Evolutionary conservation across 1,139 yeast genomes (phyloP), one percentile per base, ranked within the genome.

Genomic region (Yamadazyma spencermartinsiae): DNA sequence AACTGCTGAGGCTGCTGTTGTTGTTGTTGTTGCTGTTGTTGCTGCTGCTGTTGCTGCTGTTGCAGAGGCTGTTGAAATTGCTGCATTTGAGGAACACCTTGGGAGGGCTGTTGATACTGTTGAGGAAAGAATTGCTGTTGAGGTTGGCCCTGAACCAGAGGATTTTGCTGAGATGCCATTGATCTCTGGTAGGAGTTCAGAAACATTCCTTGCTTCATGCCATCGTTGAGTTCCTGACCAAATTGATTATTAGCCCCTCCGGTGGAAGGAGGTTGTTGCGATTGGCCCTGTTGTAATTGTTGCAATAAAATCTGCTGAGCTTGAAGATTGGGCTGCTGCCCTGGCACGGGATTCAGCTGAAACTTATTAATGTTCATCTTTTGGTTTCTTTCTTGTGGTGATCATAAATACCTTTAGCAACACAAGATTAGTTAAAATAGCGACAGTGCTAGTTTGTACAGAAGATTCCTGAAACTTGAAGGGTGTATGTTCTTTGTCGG

Each of bases 251-350:
- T 49, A 20, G 47, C 48, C 36, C 44, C 42, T 13, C 31, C 38
- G 23, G 27, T 34, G 7, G 25, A 15, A 4, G 16, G 57, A 34
- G 41, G 51, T 34, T 44, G 53, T 36, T 46, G 61, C 11, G 54
- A 38, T 39, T 61, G 70, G 15, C 69, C 69, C 44, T 63, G 73
- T 46, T 69, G 76, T 43, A 69, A 63, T 47, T 69, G 76, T 48
- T 68, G 76, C 41, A 70, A 61, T 45, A 72, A 61, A 27, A 69
- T 60, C 48, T 71, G 75, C 46, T 71, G 76, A 24, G 74, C 71
- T 44, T 69, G 76, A 38, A 65, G 51, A 49, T 59, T 63, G 15
- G 61, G 51, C 40, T 52, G 61, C 39, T 60, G 68, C 28, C 31
- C 34, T 26, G 46, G 38, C 25, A 37, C 58, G 41, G 56, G 68